phyloP scores from a whole-genome alignment of 768 basidiomycete species.

The Russula sp. region DNA sequence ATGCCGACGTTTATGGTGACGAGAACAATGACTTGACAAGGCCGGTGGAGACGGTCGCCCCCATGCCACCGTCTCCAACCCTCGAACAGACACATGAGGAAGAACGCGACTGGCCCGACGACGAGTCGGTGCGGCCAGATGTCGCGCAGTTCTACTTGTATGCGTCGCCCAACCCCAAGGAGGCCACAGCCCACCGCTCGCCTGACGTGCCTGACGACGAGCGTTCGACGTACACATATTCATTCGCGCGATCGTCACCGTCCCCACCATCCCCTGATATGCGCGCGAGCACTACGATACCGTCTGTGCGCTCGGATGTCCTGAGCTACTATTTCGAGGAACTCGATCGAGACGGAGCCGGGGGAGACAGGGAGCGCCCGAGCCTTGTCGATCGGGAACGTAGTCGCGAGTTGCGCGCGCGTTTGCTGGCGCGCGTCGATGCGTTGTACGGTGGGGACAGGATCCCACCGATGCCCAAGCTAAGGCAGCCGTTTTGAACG shows the following conservation, averaged over 20 bases:
- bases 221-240: constrained; percentile 15
- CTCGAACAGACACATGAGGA: background rate
- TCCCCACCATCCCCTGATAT: background rate
- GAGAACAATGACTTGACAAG: background rate
- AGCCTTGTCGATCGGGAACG: constrained; percentile 18
- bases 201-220: constrained; percentile 18
- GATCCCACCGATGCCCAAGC: constrained; percentile 15
- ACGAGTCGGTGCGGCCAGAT: constrained; percentile 18
- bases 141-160: constrained; percentile 20
- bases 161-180: background rate
- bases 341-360: background rate
- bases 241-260: background rate
- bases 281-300: background rate
- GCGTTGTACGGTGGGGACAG: constrained; percentile 8
- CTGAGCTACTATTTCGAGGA: constrained; percentile 8
- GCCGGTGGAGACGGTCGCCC: background rate
- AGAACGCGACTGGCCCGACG: constrained; percentile 12
- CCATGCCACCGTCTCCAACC: background rate
- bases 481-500: constrained; percentile 8
- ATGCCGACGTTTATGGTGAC: background rate
- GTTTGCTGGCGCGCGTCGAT: constrained; percentile 12
- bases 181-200: background rate
- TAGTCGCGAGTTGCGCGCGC: constrained; percentile 9
- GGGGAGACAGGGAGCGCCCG: background rate
- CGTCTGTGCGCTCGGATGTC: background rate